Evolutionary conservation across 257 asterid species (phyloP).

Genomic region (Leptodermis oblonga): DNA sequence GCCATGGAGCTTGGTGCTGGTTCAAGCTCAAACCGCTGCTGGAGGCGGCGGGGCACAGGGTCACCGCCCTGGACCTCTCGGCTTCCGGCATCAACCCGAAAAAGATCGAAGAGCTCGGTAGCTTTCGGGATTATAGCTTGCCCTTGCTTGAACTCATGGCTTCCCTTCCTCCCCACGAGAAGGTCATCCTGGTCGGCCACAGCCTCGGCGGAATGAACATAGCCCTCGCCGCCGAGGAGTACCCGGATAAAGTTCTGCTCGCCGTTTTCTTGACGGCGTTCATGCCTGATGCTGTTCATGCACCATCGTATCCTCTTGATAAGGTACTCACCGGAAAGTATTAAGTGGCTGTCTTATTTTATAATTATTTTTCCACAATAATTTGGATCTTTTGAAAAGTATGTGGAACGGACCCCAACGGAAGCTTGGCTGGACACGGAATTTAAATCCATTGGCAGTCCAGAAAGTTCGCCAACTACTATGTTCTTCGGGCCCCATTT

Average conservation of each 20-base stretch:
- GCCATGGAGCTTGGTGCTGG: constrained; percentile 77
- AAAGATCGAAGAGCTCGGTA: constrained; percentile 28
- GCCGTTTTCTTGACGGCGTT: constrained; percentile 53
- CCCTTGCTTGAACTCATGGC: constrained; percentile 45
- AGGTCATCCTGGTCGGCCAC: constrained; percentile 58
- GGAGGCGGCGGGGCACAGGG: constrained; percentile 59
- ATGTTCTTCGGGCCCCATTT: constrained; percentile 14
- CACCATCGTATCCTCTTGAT: constrained; percentile 34
- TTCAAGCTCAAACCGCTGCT: constrained; percentile 52
- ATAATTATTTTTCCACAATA: no score
- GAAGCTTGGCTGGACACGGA: constrained; percentile 19
- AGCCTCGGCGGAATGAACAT: constrained; percentile 50
- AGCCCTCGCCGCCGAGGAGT: constrained; percentile 39
- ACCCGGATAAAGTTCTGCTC: constrained; percentile 34
- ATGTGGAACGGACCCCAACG: neutral
- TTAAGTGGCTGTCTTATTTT: no score
- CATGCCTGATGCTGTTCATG: constrained; percentile 40
- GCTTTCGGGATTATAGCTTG: constrained; percentile 35
- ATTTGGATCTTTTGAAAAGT: no score
- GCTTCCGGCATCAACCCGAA: constrained; percentile 47
- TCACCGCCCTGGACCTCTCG: constrained; percentile 47
- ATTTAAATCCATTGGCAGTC: neutral
- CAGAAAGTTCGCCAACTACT: neutral
- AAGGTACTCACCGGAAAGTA: no score
- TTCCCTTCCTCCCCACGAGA: constrained; percentile 27